Evolutionary conservation across 2,329 filamentous ascomycete genomes (phyloP).

Genomic region (Penicillium sp.): DNA sequence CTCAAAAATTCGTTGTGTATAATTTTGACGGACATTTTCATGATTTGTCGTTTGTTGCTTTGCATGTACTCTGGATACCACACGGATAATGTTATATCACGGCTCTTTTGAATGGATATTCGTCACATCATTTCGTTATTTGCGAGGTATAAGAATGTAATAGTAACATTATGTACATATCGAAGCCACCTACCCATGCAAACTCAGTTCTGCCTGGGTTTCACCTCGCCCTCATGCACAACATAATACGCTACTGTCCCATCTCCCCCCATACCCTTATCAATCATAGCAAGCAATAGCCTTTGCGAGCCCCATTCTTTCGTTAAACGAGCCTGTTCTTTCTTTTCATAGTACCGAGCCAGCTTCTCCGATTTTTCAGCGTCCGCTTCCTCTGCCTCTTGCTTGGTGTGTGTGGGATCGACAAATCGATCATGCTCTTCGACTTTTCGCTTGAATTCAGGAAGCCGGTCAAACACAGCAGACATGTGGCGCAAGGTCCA

Average conservation of each 20-base stretch:
- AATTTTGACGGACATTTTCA: conserved; percentile 11
- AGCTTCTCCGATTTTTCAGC: conserved; percentile 30
- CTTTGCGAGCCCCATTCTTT: conserved; percentile 53
- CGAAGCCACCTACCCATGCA: not conserved
- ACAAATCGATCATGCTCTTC: conserved; percentile 3
- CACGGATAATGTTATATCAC: not conserved
- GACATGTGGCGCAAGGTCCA: conserved; percentile 59
- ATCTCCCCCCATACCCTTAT: conserved; percentile 52
- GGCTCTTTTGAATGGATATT: conserved; percentile 18
- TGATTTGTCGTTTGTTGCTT: not conserved
- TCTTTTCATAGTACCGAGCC: conserved; percentile 34
- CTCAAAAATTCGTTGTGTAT: conserved; percentile 14
- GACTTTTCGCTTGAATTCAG: conserved; percentile 1
- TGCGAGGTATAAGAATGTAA: conserved; percentile 1
- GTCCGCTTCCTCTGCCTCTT: conserved; percentile 6
- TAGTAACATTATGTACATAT: conserved; percentile 5
- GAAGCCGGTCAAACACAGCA: conserved; percentile 52
- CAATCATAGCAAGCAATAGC: conserved; percentile 57
- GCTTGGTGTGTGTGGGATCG: conserved; percentile 9
- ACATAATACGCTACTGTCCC: conserved; percentile 66
- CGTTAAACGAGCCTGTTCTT: conserved; percentile 23
- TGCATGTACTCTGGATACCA: not conserved
- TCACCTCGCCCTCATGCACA: conserved; percentile 63
- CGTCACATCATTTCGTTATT: conserved; percentile 10
- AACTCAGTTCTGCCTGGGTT: conserved; percentile 61